Percentiles rank a stretch among this genome's conserved stretches.
Evolutionary conservation across 371 early-diverging fungal species (phyloP).

Genomic region (Mortierella sp.): DNA sequence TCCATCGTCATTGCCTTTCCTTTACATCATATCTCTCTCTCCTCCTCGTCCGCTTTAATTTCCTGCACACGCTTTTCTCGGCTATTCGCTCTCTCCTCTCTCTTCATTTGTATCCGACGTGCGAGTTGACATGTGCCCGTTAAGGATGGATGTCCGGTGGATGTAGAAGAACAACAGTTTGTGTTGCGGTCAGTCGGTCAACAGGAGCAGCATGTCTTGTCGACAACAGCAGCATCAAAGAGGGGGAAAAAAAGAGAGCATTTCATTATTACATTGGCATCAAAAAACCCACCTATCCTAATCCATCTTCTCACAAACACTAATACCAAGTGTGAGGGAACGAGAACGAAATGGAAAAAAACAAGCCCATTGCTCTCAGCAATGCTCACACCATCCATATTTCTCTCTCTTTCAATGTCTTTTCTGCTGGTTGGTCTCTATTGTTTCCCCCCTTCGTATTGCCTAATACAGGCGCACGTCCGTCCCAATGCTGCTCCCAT

Average conservation of each 20-base stretch:
- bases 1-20: background rate
- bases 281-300: background rate
- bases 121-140: background rate
- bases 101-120: background rate
- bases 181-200: background rate
- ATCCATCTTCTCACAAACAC: background rate
- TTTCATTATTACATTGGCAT: conserved; percentile 13
- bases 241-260: background rate
- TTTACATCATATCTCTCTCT: background rate
- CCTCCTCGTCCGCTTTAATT: background rate
- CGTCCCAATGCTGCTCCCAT: background rate
- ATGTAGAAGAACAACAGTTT: background rate
- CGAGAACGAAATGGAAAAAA: background rate
- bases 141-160: background rate
- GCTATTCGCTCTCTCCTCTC: conserved; percentile 1
- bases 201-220: background rate
- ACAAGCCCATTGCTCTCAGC: conserved; percentile 7
- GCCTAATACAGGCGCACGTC: background rate
- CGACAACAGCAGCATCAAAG: background rate
- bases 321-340: background rate
- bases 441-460: conserved; percentile 2
- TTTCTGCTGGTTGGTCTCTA: no score
- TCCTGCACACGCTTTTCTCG: background rate
- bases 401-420: background rate
- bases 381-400: background rate